Evolutionary conservation across 73 alveolate species (phyloP).

Genomic region (Symbiodinium pilosum): DNA sequence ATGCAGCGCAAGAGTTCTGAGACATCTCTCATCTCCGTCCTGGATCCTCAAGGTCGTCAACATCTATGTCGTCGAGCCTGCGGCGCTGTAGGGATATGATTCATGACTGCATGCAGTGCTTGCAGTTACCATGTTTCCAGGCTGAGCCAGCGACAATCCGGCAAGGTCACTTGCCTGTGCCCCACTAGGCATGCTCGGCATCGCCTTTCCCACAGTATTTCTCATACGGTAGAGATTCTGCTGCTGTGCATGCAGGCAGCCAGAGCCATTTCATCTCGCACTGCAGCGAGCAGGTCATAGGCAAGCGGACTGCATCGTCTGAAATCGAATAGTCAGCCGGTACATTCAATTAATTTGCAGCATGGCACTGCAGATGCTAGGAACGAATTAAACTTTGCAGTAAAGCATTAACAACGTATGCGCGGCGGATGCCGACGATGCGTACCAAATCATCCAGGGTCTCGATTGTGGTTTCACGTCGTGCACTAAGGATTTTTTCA

Average conservation of each 20-base stretch:
- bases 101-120: neutral
- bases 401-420: neutral
- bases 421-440: neutral
- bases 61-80: slow-evolving; percentile 96
- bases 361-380: too few species aligned
- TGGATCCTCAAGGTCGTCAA: slow-evolving; percentile 96
- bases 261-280: too few species aligned
- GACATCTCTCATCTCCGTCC: neutral
- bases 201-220: neutral
- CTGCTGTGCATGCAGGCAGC: too few species aligned
- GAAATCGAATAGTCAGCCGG: too few species aligned
- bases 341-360: too few species aligned
- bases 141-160: neutral
- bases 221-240: too few species aligned
- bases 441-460: neutral
- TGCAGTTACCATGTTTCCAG: neutral
- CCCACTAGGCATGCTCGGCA: slow-evolving; percentile 8
- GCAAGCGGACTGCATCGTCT: too few species aligned
- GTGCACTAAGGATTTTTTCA: neutral
- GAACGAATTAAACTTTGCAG: neutral
- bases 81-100: too few species aligned
- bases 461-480: neutral
- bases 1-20: neutral
- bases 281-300: too few species aligned
- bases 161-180: neutral